phyloP scores from a whole-genome alignment of 2,329 filamentous ascomycete species.

The Apiospora pterosperma region DNA sequence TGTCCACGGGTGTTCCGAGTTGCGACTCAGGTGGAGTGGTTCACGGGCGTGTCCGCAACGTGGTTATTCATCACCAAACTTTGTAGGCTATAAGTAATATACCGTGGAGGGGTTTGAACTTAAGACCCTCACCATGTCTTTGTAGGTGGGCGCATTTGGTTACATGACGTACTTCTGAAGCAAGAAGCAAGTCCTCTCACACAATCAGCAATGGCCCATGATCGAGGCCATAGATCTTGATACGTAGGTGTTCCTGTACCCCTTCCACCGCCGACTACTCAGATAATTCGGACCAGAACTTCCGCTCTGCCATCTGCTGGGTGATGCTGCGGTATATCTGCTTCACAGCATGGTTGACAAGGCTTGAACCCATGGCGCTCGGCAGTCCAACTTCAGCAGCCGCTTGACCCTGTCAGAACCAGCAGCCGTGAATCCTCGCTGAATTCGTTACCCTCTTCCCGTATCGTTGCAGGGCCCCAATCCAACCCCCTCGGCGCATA shows the following conservation, averaged over 20 bases:
- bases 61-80: too few relatives aligned
- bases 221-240: background rate
- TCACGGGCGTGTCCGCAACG: background rate
- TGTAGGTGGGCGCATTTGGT: background rate
- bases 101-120: background rate
- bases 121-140: background rate
- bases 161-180: background rate
- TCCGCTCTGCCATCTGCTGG: background rate
- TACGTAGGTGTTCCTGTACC: background rate
- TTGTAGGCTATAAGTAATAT: background rate
- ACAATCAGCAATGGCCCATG: background rate
- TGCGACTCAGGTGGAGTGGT: background rate
- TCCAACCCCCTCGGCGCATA: background rate
- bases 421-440: background rate
- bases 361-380: too few relatives aligned
- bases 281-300: background rate
- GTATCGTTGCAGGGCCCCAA: background rate
- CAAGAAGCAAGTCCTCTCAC: background rate
- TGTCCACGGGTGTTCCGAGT: background rate
- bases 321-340: background rate
- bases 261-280: background rate
- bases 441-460: background rate
- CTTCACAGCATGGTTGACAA: background rate
- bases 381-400: background rate
- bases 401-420: background rate